Evolutionary conservation across 2,329 filamentous ascomycete genomes (phyloP).

Genomic region (Chaetomium olivaceum): DNA sequence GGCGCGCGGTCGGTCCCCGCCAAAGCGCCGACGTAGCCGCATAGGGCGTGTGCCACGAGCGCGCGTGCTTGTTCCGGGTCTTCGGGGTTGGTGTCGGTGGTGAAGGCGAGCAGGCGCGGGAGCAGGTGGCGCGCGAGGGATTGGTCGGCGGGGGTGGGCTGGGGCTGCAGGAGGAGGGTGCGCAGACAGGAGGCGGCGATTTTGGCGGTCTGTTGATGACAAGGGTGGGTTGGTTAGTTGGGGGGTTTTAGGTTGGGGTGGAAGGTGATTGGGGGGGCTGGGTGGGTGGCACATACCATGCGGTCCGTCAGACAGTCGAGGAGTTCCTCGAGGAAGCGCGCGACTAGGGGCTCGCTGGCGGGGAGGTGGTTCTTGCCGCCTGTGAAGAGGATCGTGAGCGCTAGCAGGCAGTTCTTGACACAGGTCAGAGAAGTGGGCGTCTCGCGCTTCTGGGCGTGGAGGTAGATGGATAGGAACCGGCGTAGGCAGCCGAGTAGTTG

Average conservation of each 20-base stretch:
- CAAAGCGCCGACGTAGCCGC: constrained; percentile 63
- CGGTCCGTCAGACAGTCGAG: constrained; percentile 79
- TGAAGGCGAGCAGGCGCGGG: constrained; percentile 74
- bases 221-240: constrained; percentile 5
- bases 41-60: constrained; percentile 72
- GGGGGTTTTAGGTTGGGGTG: background rate
- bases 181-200: constrained; percentile 89
- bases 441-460: constrained; percentile 74
- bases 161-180: constrained; percentile 68
- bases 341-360: constrained; percentile 72
- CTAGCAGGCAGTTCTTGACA: constrained; percentile 90
- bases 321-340: constrained; percentile 75
- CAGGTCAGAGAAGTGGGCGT: constrained; percentile 75
- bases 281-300: constrained; percentile 55
- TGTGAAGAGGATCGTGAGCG: constrained; percentile 85
- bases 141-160: constrained; percentile 63
- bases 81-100: constrained; percentile 67
- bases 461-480: constrained; percentile 78
- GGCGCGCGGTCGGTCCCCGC: constrained; percentile 47
- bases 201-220: constrained; percentile 67
- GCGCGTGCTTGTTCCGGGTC: constrained; percentile 76
- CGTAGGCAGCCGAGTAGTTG: constrained; percentile 82
- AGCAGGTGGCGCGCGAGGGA: constrained; percentile 73
- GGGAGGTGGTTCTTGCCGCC: constrained; percentile 73
- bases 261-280: too few species aligned